phyloP scores from a whole-genome alignment of 108 stramenopile species.

The Stephanodiscus minutulus region DNA sequence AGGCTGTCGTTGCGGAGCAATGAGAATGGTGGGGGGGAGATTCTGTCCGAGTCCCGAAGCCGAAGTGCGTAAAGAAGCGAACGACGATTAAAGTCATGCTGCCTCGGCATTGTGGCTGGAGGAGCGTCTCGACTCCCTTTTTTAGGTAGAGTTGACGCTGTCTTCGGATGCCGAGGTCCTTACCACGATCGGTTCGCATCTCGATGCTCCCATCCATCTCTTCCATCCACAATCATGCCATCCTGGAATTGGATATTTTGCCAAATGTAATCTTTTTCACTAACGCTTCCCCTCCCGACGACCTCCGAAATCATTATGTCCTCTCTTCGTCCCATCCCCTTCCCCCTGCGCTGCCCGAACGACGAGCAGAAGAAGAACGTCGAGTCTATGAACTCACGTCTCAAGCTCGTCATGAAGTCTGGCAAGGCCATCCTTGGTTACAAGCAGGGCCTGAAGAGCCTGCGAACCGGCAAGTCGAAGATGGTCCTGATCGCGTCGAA shows the following conservation, averaged over 20 bases:
- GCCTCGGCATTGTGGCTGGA: neutral
- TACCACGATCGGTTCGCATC: neutral
- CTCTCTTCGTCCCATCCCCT: constrained; percentile 7
- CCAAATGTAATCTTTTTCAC: neutral
- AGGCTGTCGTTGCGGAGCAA: constrained; percentile 66
- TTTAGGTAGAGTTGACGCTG: neutral
- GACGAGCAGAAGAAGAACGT: constrained; percentile 76
- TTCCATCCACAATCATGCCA: neutral
- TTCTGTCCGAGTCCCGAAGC: neutral
- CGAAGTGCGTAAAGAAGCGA: neutral
- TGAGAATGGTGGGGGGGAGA: neutral
- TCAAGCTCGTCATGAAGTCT: constrained; percentile 99
- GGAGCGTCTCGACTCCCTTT: neutral
- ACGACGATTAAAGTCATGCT: too few species aligned
- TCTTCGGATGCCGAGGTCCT: constrained; percentile 5
- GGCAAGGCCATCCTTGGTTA: constrained; percentile 97
- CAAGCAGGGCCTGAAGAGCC: constrained; percentile 93
- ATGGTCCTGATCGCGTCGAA: constrained; percentile 96
- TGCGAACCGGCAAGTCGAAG: constrained; percentile 94
- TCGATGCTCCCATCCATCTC: neutral
- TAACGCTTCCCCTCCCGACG: constrained; percentile 1
- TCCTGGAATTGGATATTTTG: neutral
- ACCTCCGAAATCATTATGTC: neutral
- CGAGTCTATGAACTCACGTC: constrained; percentile 98
- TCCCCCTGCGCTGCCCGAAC: constrained; percentile 6